Conservation (phyloP, 352 stramenopile genomes). For the Globisporangium perplexum region DNA sequence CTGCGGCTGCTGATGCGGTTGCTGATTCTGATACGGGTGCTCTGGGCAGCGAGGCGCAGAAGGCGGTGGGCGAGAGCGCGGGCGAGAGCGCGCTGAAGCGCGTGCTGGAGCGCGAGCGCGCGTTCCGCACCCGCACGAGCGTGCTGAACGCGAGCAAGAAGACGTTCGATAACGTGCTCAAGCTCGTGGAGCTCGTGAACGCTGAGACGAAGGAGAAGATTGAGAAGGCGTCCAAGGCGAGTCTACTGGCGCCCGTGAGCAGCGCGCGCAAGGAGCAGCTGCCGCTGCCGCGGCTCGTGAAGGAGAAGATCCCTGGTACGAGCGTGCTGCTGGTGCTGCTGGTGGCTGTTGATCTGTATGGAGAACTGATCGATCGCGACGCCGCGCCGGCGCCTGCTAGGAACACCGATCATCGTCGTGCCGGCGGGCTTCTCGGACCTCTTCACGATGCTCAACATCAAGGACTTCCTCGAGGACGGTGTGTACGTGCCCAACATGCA, state of each 20-base stretch:
- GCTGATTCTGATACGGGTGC: neutral
- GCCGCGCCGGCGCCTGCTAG: constrained; percentile 11
- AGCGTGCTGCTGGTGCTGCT: no score
- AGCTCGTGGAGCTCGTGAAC: constrained; percentile 75
- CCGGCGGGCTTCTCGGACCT: constrained; percentile 82
- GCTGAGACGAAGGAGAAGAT: constrained; percentile 86
- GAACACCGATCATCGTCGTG: constrained; percentile 90
- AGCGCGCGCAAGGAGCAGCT: constrained; percentile 53
- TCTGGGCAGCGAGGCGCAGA: constrained; percentile 21
- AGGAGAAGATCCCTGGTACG: constrained; percentile 69
- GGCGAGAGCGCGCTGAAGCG: constrained; percentile 53
- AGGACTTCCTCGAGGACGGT: constrained; percentile 84
- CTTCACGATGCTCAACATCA: constrained; percentile 87
- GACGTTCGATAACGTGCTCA: constrained; percentile 79
- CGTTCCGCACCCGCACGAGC: constrained; percentile 56
- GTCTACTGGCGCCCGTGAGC: constrained; percentile 36
- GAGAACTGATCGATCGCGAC: no score
- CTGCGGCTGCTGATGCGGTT: no score
- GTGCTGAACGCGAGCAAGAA: constrained; percentile 76
- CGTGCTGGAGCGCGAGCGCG: constrained; percentile 63
- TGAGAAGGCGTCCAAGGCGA: constrained; percentile 73
- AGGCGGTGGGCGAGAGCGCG: constrained; percentile 16
- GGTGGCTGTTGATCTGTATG: neutral
- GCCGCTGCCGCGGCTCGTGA: constrained; percentile 58
- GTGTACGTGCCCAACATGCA: constrained; percentile 78